Evolutionary conservation across 2,329 filamentous ascomycete species (phyloP).

Genomic region (Colletotrichum coccodes): DNA sequence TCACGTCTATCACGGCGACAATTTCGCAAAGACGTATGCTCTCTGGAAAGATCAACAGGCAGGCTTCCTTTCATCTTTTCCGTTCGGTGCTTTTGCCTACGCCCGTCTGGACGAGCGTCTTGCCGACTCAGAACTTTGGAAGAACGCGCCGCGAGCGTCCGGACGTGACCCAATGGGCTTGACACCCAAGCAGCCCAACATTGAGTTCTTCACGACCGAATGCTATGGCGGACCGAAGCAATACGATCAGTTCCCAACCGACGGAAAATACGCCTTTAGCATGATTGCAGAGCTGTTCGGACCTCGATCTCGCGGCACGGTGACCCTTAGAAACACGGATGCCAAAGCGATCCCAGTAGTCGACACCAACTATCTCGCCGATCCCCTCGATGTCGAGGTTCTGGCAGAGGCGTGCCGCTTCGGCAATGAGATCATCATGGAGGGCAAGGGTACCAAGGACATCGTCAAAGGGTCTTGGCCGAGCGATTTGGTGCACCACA

Average conservation of each 20-base stretch:
- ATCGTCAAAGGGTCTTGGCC: constrained; percentile 72
- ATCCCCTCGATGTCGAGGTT: constrained; percentile 68
- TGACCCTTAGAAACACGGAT: constrained; percentile 60
- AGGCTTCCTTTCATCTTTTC: constrained; percentile 69
- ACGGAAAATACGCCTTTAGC: constrained; percentile 65
- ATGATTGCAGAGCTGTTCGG: constrained; percentile 68
- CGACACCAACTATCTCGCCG: constrained; percentile 66
- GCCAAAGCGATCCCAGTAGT: constrained; percentile 63
- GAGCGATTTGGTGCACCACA: constrained; percentile 59
- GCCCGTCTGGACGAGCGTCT: constrained; percentile 71
- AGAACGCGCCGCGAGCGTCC: constrained; percentile 53
- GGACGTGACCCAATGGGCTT: constrained; percentile 73
- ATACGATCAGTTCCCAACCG: constrained; percentile 61
- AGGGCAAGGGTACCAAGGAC: constrained; percentile 66
- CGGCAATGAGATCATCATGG: constrained; percentile 67
- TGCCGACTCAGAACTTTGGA: constrained; percentile 64
- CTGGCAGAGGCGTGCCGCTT: constrained; percentile 67
- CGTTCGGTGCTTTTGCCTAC: constrained; percentile 71
- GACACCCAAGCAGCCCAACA: constrained; percentile 64
- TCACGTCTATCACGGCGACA: constrained; percentile 62
- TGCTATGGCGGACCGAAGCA: constrained; percentile 70
- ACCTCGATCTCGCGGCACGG: constrained; percentile 65
- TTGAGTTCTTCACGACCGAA: constrained; percentile 72
- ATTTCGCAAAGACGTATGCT: constrained; percentile 58
- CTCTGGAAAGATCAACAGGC: constrained; percentile 68